Evolutionary conservation across 1,139 yeast genomes (phyloP), one percentile per base, ranked within the genome.

Genomic region (Lizanozyma gosingica): DNA sequence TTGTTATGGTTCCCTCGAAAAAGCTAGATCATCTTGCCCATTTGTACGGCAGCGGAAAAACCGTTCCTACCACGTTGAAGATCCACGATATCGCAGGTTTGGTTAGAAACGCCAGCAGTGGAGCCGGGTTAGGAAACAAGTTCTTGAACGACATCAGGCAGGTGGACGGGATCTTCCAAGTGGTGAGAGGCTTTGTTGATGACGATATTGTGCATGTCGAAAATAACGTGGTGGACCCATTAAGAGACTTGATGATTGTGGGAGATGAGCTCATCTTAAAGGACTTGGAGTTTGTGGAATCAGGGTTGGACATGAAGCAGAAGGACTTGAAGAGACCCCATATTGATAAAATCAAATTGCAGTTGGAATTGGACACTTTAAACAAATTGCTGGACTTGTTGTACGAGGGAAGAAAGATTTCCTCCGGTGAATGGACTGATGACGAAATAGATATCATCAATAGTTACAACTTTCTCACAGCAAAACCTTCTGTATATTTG

Each of bases 121-220:
- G 98, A 68, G 98, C 92, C 67, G 98, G 98, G 60, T 78, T 92
- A 53, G 98, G 98, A 63, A 94, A 92, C 65, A 95, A 95, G 52
- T 92, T 92, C 79, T 81, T 92, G 73, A 84, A 97, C 52, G 92
- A 92, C 66, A 92, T 92, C 56, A 80, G 98, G 67, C 95, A 98
- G 40, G 98, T 92, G 47, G 98, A 92, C 74, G 95, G 97, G 50
- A 81, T 92, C 57, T 92, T 85, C 73, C 98, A 94, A 69, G 95
- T 92, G 52, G 97, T 92, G 43, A 83, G 99, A 73, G 84, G 95
- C 68, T 92, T 92, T 57, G 98, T 92, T 60, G 98, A 79, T 52
- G 80, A 76, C n/a, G 86, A 80, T 35, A 79, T 83, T 42, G 76
- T 83, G 3, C 90, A 83, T 56, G 71, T 83, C 34, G 90, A 83